phyloP scores from a whole-genome alignment of 2,329 filamentous ascomycete species.

The Phyllosticta capitalensis region DNA sequence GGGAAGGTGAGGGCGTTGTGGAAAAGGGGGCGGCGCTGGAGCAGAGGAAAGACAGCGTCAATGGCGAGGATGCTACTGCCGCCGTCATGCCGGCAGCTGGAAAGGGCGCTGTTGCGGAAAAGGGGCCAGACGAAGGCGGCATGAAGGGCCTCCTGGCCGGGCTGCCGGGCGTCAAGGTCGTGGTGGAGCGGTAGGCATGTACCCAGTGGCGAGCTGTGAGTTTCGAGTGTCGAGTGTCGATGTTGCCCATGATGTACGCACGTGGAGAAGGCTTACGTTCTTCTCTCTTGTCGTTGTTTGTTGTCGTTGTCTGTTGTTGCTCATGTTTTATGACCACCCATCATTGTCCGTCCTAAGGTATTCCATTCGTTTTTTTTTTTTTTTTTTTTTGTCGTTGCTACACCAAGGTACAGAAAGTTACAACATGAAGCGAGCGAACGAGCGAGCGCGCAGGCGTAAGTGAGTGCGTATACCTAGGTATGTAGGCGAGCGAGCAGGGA shows the following conservation, averaged over 20 bases:
- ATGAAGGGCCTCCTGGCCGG: conserved; percentile 13
- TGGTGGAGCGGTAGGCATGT: conserved; percentile 16
- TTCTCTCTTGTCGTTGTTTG: too few species aligned
- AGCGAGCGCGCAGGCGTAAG: too few species aligned
- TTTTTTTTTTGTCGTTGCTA: neutral
- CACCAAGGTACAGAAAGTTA: neutral
- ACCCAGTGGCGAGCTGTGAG: too few species aligned
- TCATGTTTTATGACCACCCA: neutral
- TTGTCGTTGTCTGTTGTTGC: neutral
- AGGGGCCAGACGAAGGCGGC: neutral
- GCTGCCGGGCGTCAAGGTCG: conserved; percentile 15
- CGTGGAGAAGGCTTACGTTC: too few species aligned
- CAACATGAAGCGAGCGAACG: too few species aligned
- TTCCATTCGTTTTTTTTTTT: neutral
- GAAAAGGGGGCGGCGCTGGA: neutral
- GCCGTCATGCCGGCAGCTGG: neutral
- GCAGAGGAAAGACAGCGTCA: neutral
- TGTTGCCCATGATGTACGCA: neutral
- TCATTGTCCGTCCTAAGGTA: neutral
- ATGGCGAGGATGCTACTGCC: neutral
- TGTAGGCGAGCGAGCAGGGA: too few species aligned
- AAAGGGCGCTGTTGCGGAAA: neutral
- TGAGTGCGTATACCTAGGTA: too few species aligned
- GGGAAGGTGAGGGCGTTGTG: neutral
- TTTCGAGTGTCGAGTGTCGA: neutral